Percentiles rank a stretch among this genome's conserved stretches.
phyloP scores from a whole-genome alignment of 2,329 filamentous ascomycete genomes.

The Raffaelea deltoideospora region DNA sequence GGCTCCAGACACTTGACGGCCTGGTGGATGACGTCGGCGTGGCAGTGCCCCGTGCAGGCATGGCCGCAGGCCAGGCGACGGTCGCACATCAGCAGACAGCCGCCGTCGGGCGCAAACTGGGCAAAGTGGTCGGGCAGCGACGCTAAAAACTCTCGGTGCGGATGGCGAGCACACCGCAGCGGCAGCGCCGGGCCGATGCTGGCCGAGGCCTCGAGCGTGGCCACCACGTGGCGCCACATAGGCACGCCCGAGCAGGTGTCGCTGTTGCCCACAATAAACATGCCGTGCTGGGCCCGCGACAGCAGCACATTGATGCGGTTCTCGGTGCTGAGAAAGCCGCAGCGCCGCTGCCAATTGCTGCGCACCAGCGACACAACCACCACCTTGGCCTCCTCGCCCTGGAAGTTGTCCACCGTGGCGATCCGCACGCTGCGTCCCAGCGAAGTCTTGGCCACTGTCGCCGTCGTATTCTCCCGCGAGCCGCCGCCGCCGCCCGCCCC shows the following conservation, averaged over 20 bases:
- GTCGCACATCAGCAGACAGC: conserved; percentile 38
- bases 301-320: conserved; percentile 59
- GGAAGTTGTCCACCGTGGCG: conserved; percentile 61
- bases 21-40: conserved; percentile 30
- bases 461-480: neutral
- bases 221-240: conserved; percentile 50
- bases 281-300: conserved; percentile 50
- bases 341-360: conserved; percentile 42
- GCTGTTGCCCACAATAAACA: conserved; percentile 56
- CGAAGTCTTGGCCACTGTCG: conserved; percentile 8
- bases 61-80: conserved; percentile 33
- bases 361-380: conserved; percentile 56
- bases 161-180: conserved; percentile 47
- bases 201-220: conserved; percentile 27
- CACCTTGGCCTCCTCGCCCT: conserved; percentile 61
- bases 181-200: conserved; percentile 35
- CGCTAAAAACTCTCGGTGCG: conserved; percentile 31
- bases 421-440: conserved; percentile 30
- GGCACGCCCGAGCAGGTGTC: conserved; percentile 33
- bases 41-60: conserved; percentile 27
- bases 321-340: conserved; percentile 49
- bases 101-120: conserved; percentile 43
- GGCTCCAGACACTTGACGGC: conserved; percentile 28
- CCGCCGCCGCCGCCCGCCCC: too few species aligned
- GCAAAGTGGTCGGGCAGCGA: conserved; percentile 41